phyloP scores from a whole-genome alignment of 2,329 filamentous ascomycete species.

The Pestalotiopsis sp. region DNA sequence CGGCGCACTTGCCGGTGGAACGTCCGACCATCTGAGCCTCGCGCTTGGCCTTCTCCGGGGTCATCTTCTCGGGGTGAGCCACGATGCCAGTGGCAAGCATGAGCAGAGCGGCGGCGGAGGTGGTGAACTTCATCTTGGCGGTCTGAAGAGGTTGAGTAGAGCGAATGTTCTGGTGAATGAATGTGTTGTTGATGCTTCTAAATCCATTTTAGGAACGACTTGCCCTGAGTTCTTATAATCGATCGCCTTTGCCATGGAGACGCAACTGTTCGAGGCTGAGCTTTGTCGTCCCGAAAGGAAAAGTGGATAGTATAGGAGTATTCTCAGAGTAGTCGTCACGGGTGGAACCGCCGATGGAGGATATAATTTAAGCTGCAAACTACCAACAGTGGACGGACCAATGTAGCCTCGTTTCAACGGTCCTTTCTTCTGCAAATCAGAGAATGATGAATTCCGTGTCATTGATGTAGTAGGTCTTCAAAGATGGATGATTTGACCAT shows the following conservation, averaged over 20 bases:
- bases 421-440: neutral
- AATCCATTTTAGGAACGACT: neutral
- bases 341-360: neutral
- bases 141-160: neutral
- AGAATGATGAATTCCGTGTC: neutral
- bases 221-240: neutral
- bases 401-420: neutral
- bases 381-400: neutral
- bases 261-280: neutral
- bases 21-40: constrained; percentile 10
- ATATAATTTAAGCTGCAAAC: neutral
- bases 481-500: neutral
- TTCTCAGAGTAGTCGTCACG: neutral
- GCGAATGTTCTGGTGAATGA: neutral
- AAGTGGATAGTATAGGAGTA: neutral
- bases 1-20: constrained; percentile 10
- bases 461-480: neutral
- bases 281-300: neutral
- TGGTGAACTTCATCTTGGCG: neutral
- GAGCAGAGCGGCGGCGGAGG: neutral
- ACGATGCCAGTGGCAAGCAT: neutral
- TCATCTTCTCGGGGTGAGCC: constrained; percentile 8
- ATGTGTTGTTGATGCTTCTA: neutral
- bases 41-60: constrained; percentile 13
- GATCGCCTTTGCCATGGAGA: neutral